phyloP scores from a whole-genome alignment of 1,139 yeast species.

The Hyphopichia khmerensis region DNA sequence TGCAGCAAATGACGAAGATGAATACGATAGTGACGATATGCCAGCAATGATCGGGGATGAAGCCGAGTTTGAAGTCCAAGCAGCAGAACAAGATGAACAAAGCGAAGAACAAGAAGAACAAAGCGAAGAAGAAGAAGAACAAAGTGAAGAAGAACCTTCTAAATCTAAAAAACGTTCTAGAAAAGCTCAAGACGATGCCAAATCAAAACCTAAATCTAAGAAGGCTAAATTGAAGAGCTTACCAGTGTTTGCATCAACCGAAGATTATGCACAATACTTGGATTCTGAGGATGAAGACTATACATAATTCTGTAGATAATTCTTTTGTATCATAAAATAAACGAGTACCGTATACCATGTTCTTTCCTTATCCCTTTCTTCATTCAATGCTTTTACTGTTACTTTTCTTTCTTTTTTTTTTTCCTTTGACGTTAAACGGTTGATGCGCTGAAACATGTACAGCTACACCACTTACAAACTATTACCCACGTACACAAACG shows the following conservation, averaged over 20 bases:
- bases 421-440: too few species aligned
- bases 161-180: conserved; percentile 21
- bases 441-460: too few species aligned
- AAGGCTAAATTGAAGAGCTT: conserved; percentile 62
- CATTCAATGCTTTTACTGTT: too few species aligned
- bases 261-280: conserved; percentile 79
- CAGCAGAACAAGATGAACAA: conserved; percentile 11
- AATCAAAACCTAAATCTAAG: conserved; percentile 40
- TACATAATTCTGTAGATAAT: conserved; percentile 14
- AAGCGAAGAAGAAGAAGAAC: conserved; percentile 17
- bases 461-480: too few species aligned
- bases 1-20: conserved; percentile 37
- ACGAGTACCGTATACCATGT: too few species aligned
- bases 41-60: conserved; percentile 17
- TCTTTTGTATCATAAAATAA: background rate
- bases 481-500: too few species aligned
- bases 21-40: conserved; percentile 33
- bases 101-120: conserved; percentile 17
- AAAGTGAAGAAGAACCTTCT: conserved; percentile 10
- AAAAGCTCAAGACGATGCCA: conserved; percentile 10
- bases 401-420: too few species aligned
- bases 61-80: background rate
- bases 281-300: conserved; percentile 58
- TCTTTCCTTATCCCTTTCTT: too few species aligned
- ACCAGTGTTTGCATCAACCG: conserved; percentile 89